A percentile compares a stretch with the other conserved stretches of the same genome.
phyloP scores from a whole-genome alignment of 164 flowering plant genomes.

The Houttuynia cordata region DNA sequence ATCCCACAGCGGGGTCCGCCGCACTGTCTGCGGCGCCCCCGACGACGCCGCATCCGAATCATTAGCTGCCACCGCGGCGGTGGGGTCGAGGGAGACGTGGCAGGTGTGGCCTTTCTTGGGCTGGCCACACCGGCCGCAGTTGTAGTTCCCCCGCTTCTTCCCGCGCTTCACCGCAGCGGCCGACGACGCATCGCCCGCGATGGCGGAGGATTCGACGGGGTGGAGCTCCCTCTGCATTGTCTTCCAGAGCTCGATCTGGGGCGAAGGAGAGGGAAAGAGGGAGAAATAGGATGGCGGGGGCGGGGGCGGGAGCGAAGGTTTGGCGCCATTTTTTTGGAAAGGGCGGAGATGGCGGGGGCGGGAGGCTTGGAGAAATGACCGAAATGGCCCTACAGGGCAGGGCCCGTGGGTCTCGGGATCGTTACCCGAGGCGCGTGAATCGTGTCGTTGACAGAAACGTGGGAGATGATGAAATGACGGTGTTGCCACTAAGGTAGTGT shows the following conservation, averaged over 20 bases:
- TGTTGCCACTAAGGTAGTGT: too few relatives aligned
- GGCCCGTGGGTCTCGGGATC: not conserved
- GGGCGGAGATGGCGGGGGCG: not conserved
- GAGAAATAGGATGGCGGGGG: not conserved
- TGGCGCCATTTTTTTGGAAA: not conserved
- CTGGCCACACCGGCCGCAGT: slow-evolving; percentile 81
- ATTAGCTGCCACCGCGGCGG: too few relatives aligned
- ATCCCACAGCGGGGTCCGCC: not conserved
- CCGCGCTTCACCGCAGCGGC: slow-evolving; percentile 22
- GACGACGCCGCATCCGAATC: too few relatives aligned
- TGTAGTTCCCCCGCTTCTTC: slow-evolving; percentile 75
- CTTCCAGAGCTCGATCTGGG: not conserved
- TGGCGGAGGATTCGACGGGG: not conserved
- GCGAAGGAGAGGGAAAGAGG: not conserved
- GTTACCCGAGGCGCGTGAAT: not conserved
- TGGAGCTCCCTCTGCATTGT: not conserved
- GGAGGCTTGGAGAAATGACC: not conserved
- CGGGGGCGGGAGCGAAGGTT: not conserved
- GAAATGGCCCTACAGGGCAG: not conserved
- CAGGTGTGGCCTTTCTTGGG: slow-evolving; percentile 89
- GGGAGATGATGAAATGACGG: too few relatives aligned
- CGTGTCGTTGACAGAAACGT: too few relatives aligned
- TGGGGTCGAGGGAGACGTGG: slow-evolving; percentile 7
- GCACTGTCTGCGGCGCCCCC: slow-evolving; percentile 2
- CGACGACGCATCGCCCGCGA: too few relatives aligned